These are phyloP conservation scores for Galium porrigens DNA, from an alignment of 305 asterid species.

Conservation along the genomic window DNA sequence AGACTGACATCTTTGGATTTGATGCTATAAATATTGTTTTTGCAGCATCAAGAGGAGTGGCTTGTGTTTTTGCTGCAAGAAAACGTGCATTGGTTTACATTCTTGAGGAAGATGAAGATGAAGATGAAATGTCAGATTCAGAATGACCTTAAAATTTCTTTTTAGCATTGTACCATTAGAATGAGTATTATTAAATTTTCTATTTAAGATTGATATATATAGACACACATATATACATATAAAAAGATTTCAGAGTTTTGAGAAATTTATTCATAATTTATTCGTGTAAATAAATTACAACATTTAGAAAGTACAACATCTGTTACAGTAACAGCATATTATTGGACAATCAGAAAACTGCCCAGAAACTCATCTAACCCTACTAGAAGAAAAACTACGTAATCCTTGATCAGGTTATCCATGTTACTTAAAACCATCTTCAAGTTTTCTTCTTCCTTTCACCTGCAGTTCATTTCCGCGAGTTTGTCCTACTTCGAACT, in stretches of 20 bases:
- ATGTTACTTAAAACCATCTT: background rate
- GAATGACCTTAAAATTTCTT: constrained; percentile 25
- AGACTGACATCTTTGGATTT: background rate
- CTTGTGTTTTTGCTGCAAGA: constrained; percentile 66
- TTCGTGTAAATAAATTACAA: constrained; percentile 4
- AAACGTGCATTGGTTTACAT: constrained; percentile 82
- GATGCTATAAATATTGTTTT: constrained; percentile 13
- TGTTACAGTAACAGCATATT: background rate
- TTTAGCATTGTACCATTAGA: background rate
- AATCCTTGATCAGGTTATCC: background rate
- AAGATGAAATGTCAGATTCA: constrained; percentile 55
- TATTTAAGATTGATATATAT: background rate
- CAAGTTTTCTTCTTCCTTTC: background rate
- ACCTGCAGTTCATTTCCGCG: background rate
- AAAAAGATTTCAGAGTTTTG: background rate
- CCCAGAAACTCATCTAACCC: background rate
- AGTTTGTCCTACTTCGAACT: background rate
- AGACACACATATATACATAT: too few species aligned
- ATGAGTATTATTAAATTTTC: background rate
- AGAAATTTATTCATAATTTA: constrained; percentile 2
- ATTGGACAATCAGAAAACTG: background rate
- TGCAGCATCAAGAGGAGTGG: constrained; percentile 84
- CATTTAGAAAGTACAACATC: background rate
- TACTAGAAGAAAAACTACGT: background rate
- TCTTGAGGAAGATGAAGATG: constrained; percentile 92